Conservation (phyloP, 495 filamentous ascomycete genomes). For the Aspergillus diversus region DNA sequence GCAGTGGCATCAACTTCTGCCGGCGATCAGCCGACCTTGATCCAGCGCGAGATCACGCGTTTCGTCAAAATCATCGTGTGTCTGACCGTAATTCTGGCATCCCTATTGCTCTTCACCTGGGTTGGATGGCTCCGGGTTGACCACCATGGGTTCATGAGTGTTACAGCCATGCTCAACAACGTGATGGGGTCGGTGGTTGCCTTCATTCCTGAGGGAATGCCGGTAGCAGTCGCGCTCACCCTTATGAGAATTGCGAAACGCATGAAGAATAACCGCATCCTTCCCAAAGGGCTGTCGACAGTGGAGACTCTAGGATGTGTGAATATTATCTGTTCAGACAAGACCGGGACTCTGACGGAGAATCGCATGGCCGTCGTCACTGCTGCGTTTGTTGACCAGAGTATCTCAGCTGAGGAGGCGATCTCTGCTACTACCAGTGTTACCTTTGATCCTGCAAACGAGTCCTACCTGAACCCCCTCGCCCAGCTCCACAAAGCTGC, state of each 20-base stretch:
- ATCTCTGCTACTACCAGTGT: slow-evolving; percentile 10
- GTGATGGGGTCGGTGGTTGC: slow-evolving; percentile 71
- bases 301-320: slow-evolving; percentile 76
- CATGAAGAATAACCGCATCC: slow-evolving; percentile 66
- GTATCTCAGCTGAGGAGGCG: slow-evolving; percentile 15
- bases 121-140: slow-evolving; percentile 62
- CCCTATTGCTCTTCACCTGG: slow-evolving; percentile 63
- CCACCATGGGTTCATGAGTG: slow-evolving; percentile 68
- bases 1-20: slow-evolving; percentile 61
- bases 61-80: slow-evolving; percentile 67
- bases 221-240: slow-evolving; percentile 66
- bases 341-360: slow-evolving; percentile 70
- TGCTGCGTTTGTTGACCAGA: slow-evolving; percentile 39
- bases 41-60: slow-evolving; percentile 68
- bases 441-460: too few relatives aligned
- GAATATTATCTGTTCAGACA: slow-evolving; percentile 72
- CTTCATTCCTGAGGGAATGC: slow-evolving; percentile 74
- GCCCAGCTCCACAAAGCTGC: slow-evolving; percentile 28
- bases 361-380: slow-evolving; percentile 55
- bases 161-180: slow-evolving; percentile 66
- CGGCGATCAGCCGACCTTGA: slow-evolving; percentile 61
- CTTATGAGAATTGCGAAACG: slow-evolving; percentile 63
- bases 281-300: slow-evolving; percentile 70
- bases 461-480: slow-evolving; percentile 23
- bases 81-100: slow-evolving; percentile 54